phyloP scores from a whole-genome alignment of 208 protist genomes.

The Acanthamoeba castellanii region DNA sequence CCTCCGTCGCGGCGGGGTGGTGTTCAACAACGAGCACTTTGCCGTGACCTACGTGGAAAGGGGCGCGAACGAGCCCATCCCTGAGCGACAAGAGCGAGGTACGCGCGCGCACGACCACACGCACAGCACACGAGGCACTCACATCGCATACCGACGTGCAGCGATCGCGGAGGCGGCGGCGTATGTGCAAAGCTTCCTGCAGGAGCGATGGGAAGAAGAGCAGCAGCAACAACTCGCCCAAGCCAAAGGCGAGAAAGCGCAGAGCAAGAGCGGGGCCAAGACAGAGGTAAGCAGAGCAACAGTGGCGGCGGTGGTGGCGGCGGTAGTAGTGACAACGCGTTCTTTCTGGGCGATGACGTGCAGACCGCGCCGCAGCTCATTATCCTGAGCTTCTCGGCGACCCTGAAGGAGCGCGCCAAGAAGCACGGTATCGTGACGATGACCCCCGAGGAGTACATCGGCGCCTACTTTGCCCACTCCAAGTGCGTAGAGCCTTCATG shows the following conservation, averaged over 20 bases:
- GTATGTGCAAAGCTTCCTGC: constrained; percentile 1
- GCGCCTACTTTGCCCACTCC: neutral
- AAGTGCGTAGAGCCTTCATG: too few relatives aligned
- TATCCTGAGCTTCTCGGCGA: constrained; percentile 16
- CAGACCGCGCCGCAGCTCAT: neutral
- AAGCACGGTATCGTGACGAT: neutral
- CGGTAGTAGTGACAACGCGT: too few relatives aligned
- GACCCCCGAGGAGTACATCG: constrained; percentile 33
- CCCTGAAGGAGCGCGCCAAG: neutral
- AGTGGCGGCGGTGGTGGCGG: too few relatives aligned
- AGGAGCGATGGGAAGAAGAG: constrained; percentile 3
- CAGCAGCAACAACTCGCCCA: neutral
- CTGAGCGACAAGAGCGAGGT: neutral
- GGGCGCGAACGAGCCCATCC: neutral
- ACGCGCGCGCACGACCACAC: neutral
- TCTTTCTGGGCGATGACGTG: too few relatives aligned
- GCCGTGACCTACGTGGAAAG: neutral
- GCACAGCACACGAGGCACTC: too few relatives aligned
- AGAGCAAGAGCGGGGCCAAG: neutral
- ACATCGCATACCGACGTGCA: too few relatives aligned
- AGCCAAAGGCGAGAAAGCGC: neutral
- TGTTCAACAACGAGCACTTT: constrained; percentile 49
- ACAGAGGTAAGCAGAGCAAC: neutral
- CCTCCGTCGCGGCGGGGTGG: neutral
- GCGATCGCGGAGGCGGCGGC: neutral